A percentile compares a stretch with the other conserved stretches of the same genome.
Evolutionary conservation across 164 flowering plant genomes (phyloP).

Genomic region (Amborella trichopoda): DNA sequence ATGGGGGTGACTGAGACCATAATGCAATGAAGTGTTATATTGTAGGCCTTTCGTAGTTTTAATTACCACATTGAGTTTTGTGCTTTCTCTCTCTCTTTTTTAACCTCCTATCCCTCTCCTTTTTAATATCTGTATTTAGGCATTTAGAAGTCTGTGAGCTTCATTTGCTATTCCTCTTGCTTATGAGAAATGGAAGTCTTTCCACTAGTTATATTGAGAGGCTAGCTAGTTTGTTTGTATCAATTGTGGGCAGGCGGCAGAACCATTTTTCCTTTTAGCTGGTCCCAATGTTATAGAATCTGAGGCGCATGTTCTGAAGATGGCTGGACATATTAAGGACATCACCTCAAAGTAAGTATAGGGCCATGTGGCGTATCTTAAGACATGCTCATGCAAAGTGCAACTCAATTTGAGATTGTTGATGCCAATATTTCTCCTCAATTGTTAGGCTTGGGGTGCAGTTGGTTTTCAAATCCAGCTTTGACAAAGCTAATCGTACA

Average conservation of each 20-base stretch:
- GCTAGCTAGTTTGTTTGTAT: too few species aligned
- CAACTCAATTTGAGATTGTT: not conserved
- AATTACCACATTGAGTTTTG: too few species aligned
- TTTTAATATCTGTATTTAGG: too few species aligned
- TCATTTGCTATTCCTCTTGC: too few species aligned
- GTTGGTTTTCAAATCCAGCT: conserved; percentile 89
- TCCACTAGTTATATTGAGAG: too few species aligned
- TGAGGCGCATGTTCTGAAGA: conserved; percentile 70
- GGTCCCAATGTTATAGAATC: conserved; percentile 99
- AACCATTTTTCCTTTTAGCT: conserved; percentile 85
- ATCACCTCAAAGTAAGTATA: conserved; percentile 57
- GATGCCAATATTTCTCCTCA: conserved; percentile 2
- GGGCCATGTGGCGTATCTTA: not conserved
- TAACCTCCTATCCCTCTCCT: too few species aligned
- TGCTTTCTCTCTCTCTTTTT: too few species aligned
- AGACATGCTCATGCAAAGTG: not conserved
- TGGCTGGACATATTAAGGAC: conserved; percentile 68
- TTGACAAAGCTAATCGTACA: conserved; percentile 96
- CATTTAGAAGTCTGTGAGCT: too few species aligned
- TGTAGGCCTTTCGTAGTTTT: too few species aligned
- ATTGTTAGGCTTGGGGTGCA: conserved; percentile 74
- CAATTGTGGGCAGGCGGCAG: conserved; percentile 38
- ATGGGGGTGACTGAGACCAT: too few species aligned
- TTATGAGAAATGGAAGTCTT: too few species aligned
- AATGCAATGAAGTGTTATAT: too few species aligned